Base-by-base conservation (phyloP, 2,329 filamentous ascomycete species). In the Sphaerostilbella broomeana region DNA sequence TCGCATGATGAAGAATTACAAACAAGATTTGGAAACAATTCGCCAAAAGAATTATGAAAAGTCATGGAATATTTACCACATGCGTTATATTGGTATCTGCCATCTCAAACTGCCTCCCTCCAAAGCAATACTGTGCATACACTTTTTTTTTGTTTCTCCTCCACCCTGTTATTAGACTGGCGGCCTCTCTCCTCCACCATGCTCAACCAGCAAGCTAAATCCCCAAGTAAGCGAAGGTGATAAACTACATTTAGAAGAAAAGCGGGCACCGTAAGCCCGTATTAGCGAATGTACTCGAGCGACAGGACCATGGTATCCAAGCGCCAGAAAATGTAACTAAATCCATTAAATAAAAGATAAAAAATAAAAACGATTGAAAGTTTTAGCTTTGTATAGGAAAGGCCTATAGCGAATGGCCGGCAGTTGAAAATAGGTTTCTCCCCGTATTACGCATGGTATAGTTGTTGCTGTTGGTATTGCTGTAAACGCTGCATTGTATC, bases 221-320 rank as follows among this genome's bases (percentile, higher is more conserved):
- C 28, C 27, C 36, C 35, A 30, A n/a, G n/a, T n/a, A 39, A 43
- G 41, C 41, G 41, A 46, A 41, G 34, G 39, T 32, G 33, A 40
- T 40, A 42, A 17, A 38, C 17, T 35, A 32, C 8, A 26, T 19
- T 20, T 25, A 45, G 9, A 22, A 30, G 34, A 43, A 31, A 36
- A 30, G 26, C 40, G 51, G 52, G 53, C 51, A 47, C 56, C 46
- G 38, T 27, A 42, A 34, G 44, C 46, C 50, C 48, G n/a, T 37
- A 38, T 47, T 30, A 42, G 47, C 48, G 55, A 51, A 46, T 48
- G 52, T 43, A 44, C 44, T 50, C 22, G 32, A 46, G 35, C 46
- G 42, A 43, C 42, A 43, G 45, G 29, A 43, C 44, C 42, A 32
- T n/a, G 26, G 8, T 44, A 36, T 44, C 38, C 44, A 41, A 48